A percentile compares a stretch with the other conserved stretches of the same genome.
Conservation (phyloP, 2,329 filamentous ascomycete species). For the Catunica adiposa region DNA sequence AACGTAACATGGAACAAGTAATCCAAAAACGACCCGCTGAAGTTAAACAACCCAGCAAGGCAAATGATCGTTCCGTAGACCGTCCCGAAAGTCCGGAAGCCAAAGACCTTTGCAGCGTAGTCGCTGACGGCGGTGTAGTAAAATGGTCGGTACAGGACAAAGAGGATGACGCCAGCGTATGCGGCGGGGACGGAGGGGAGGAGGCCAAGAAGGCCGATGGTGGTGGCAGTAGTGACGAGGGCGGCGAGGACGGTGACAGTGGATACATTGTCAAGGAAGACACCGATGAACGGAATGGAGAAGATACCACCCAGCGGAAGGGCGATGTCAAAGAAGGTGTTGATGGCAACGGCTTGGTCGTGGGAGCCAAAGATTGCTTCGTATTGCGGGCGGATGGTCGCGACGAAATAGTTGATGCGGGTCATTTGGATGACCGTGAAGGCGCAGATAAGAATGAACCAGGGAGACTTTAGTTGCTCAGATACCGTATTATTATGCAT, state of each 20-base stretch:
- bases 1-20: constrained; percentile 60
- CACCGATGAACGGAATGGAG: constrained; percentile 74
- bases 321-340: constrained; percentile 66
- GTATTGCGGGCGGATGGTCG: constrained; percentile 72
- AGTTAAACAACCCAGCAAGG: constrained; percentile 67
- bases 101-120: constrained; percentile 82
- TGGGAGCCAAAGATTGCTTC: constrained; percentile 51
- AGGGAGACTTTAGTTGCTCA: constrained; percentile 61
- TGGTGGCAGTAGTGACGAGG: constrained; percentile 54
- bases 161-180: constrained; percentile 61
- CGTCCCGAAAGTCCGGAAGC: constrained; percentile 78
- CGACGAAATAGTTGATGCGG: constrained; percentile 84
- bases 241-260: constrained; percentile 54
- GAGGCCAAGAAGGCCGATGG: constrained; percentile 61
- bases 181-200: constrained; percentile 53
- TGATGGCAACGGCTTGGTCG: constrained; percentile 48
- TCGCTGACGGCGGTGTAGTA: constrained; percentile 88
- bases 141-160: constrained; percentile 71
- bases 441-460: constrained; percentile 70
- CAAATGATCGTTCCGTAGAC: constrained; percentile 90
- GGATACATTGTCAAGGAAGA: constrained; percentile 58
- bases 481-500: constrained; percentile 56
- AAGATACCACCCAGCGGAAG: constrained; percentile 68
- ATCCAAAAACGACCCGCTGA: constrained; percentile 67
- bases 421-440: constrained; percentile 68